These are phyloP conservation scores for Luffa acutangula DNA, from an alignment of 306 rosid species.

Conservation along the genomic window DNA sequence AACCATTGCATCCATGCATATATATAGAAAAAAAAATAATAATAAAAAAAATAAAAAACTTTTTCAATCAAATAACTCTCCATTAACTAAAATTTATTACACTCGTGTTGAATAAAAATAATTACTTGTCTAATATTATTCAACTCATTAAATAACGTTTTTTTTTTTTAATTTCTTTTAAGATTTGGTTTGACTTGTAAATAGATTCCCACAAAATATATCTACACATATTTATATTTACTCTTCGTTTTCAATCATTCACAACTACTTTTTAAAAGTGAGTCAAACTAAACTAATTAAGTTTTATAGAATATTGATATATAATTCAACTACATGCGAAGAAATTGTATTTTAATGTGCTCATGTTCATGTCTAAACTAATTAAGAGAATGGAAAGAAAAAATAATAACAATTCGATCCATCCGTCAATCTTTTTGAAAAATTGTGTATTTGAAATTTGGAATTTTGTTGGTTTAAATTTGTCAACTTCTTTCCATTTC, in stretches of 20 bases:
- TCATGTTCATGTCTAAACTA: neutral
- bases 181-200: no score
- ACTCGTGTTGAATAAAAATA: no score
- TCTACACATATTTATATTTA: neutral
- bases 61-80: no score
- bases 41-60: no score
- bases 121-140: no score
- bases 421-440: neutral
- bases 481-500: neutral
- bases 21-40: no score
- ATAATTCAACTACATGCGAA: neutral
- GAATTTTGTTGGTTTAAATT: neutral
- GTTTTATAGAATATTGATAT: neutral
- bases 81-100: no score
- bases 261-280: neutral
- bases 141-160: no score
- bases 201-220: neutral
- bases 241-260: neutral
- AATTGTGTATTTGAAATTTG: neutral
- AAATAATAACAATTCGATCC: neutral
- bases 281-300: neutral
- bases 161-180: neutral
- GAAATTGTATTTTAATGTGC: neutral
- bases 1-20: no score
- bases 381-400: neutral